Conservation (phyloP, 768 basidiomycete genomes). For the Phlebiopsis gigantea region DNA sequence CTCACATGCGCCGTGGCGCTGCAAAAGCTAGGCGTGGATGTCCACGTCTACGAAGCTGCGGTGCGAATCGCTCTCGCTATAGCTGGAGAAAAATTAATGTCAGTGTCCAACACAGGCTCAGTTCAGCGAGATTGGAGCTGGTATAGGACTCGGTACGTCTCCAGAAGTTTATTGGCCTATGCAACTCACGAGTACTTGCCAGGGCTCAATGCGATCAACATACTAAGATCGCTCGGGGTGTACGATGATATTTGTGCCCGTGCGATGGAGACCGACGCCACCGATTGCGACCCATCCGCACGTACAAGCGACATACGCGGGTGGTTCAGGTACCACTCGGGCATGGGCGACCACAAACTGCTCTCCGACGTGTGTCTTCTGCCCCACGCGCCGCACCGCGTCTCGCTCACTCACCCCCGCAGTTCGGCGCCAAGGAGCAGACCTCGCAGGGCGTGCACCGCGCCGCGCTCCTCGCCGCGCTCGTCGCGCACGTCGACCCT, state of each 20-base stretch:
- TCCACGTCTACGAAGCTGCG: conserved; percentile 8
- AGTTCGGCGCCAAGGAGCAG: neutral
- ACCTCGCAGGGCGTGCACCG: neutral
- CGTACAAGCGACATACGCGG: neutral
- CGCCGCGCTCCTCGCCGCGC: conserved; percentile 39
- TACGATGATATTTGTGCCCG: neutral
- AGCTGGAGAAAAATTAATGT: neutral
- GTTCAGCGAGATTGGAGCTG: conserved; percentile 8
- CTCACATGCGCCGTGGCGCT: conserved; percentile 3
- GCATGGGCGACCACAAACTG: conserved; percentile 4
- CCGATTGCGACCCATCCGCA: neutral
- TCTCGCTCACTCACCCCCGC: neutral
- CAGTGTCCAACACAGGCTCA: neutral
- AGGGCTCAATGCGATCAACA: conserved; percentile 2
- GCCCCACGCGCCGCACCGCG: too few relatives aligned
- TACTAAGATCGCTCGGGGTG: conserved; percentile 2
- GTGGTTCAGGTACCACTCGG: conserved; percentile 1
- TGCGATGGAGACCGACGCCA: neutral
- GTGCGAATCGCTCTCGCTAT: neutral
- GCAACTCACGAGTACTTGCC: neutral
- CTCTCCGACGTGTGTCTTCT: neutral
- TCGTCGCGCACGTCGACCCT: conserved; percentile 39
- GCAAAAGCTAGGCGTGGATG: neutral
- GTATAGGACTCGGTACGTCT: conserved; percentile 3
- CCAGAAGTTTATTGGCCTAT: neutral